Conservation (phyloP, 2,329 filamentous ascomycete species). For the Fusarium globosum region DNA sequence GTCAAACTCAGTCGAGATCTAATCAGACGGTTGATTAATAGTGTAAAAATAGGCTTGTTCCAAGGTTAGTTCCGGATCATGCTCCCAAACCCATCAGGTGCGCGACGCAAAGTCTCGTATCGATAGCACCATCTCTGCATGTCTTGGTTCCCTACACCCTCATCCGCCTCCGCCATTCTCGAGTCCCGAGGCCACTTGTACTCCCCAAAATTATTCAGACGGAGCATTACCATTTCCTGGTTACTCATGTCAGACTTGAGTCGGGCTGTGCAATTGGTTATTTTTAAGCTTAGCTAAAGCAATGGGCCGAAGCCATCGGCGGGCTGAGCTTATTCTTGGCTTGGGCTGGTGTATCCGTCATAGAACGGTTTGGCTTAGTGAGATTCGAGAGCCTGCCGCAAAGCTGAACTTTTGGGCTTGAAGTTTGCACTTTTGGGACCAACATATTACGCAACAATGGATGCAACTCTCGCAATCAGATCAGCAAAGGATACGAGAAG, state of each 20-base stretch:
- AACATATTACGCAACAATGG: background rate
- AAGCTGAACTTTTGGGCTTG: background rate
- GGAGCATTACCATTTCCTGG: background rate
- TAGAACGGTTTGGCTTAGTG: background rate
- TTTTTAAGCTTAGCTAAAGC: background rate
- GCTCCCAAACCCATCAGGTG: background rate
- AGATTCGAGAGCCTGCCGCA: background rate
- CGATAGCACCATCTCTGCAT: background rate
- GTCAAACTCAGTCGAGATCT: background rate
- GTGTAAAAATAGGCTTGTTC: background rate
- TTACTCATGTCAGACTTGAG: no score
- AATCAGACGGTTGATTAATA: background rate
- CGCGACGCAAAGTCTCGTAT: background rate
- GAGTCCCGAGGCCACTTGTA: background rate
- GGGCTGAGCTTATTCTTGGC: conserved; percentile 8
- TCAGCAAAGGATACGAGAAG: conserved; percentile 21
- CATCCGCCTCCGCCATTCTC: background rate
- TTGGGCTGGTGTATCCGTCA: background rate
- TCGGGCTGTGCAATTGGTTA: background rate
- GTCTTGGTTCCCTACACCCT: conserved; percentile 2
- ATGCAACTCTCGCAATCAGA: background rate
- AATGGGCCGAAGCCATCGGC: background rate
- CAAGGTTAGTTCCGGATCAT: background rate
- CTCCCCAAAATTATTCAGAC: background rate
- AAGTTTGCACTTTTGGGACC: background rate